Percentiles rank a stretch among this genome's conserved stretches.
Evolutionary conservation across 169 alveolate species (phyloP).

Genomic region (Prorocentrum cordatum): DNA sequence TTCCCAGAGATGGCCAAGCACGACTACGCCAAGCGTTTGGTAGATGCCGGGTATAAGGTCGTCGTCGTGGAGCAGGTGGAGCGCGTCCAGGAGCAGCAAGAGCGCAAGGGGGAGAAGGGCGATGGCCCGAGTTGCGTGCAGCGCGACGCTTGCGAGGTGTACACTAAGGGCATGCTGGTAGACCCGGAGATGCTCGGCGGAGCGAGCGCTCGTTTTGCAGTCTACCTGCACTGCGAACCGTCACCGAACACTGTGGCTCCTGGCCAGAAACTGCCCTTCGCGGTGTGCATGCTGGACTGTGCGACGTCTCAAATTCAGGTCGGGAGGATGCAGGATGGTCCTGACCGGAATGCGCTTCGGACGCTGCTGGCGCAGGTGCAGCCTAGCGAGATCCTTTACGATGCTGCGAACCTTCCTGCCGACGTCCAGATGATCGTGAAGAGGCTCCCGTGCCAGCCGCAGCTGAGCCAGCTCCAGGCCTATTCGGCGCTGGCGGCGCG

Average conservation of each 20-base stretch:
- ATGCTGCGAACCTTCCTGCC: slow-evolving; percentile 73
- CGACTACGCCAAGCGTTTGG: slow-evolving; percentile 85
- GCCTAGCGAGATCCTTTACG: slow-evolving; percentile 74
- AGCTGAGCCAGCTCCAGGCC: not conserved
- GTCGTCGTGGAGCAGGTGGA: slow-evolving; percentile 97
- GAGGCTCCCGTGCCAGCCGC: slow-evolving; percentile 73
- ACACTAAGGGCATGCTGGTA: slow-evolving; percentile 65
- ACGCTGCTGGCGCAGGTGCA: slow-evolving; percentile 78
- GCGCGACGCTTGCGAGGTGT: slow-evolving; percentile 70
- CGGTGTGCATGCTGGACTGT: slow-evolving; percentile 18
- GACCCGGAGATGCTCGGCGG: slow-evolving; percentile 66
- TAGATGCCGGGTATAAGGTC: slow-evolving; percentile 89
- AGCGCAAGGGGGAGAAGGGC: slow-evolving; percentile 20
- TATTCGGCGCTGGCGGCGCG: not conserved
- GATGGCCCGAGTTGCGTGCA: slow-evolving; percentile 32
- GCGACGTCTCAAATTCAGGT: slow-evolving; percentile 11
- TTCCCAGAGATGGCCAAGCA: slow-evolving; percentile 97
- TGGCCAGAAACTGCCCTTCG: not conserved
- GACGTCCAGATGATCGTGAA: slow-evolving; percentile 67
- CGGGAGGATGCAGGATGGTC: not conserved
- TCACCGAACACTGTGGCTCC: not conserved
- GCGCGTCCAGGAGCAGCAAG: slow-evolving; percentile 84
- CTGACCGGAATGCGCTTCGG: slow-evolving; percentile 72
- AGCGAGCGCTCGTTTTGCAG: slow-evolving; percentile 1
- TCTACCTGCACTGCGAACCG: slow-evolving; percentile 8